Base-by-base conservation (phyloP, 495 filamentous ascomycete genomes). In the Aspergillus baeticus region DNA sequence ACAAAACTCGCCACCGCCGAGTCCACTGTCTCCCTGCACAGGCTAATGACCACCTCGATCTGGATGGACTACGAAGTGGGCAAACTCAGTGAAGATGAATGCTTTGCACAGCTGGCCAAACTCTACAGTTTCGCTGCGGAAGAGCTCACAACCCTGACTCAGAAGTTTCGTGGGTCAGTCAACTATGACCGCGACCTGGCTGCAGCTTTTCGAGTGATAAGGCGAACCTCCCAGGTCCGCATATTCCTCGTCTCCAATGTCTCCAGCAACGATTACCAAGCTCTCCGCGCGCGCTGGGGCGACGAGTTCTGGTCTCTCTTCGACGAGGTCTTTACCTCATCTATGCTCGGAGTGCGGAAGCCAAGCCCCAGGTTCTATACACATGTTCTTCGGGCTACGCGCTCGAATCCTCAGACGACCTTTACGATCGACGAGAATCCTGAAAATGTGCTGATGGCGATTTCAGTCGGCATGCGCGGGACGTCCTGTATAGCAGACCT, bases 361-460 rank as follows among this genome's bases (percentile, higher is more conserved):
- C 53, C 59, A 5, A 21, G 47, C 6, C 26, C 57, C 1, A 20
- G 7, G 0, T 57, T 61, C 36, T 61, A 37, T 26, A 20, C 20
- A 6, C 22, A 54, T 29, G 53, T 61, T 0, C 48, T 61, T 0
- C 0, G n/a, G 2, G 22, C 17, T 10, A 36, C 47, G 2, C 0
- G 1, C 1, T n/a, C 10, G 0, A 3, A n/a, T 2, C 13, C 46
- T 6, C 42, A 57, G 15, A 7, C 44, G 1, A 35, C 31, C 5
- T 11, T 57, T 5, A 29, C 57, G 2, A 20, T 61, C 20, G 59
- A 61, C 18, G 35, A 57, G 13, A n/a, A 54, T 1, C 18, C 34
- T 1, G 54, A 49, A 6, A 57, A 57, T 37, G 35, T 57, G 3
- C 5, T 41, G 0, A 5, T 41, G 0, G 58, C 52, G 0, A 4